Base-by-base conservation (phyloP, 106 monocot genomes). In the Acanthochlamys bracteata region DNA sequence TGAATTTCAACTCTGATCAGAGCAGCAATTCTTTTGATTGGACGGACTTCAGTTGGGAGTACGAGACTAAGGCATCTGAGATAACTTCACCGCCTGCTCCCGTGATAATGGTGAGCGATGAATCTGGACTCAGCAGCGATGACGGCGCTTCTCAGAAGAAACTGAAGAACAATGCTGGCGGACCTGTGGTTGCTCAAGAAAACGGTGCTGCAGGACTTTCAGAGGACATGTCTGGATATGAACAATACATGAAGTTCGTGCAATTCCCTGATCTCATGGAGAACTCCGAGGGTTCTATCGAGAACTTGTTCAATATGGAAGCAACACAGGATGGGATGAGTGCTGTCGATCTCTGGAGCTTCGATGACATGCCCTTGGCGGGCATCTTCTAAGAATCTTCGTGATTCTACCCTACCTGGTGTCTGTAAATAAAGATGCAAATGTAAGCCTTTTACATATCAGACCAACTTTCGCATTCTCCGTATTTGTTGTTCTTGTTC, bases 301-400 rank as follows among this genome's bases (percentile, higher is more conserved):
- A 80, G 41, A 51, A 46, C 42, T 59, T 84, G 22, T 75, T 76
- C 43, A 66, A 64, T 56, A 59, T 66, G 59, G 84, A 74, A 14
- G 20, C 72, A 11, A 59, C 42, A 24, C 71, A 83, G 61, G 80
- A 72, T 43, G 72, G 74, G 8, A 47, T 60, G 20, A 79, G 45
- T 17, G 20, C 53, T 25, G 47, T 80, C 20, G 59, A 76, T 15
- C 73, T 90, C 7, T 90, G 90, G 90, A 78, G 80, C 86, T 90
- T 90, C 19, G 86, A 78, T 24, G 90, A 86, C 51, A 57, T 83
- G 41, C 83, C 73, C 11, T 67, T 72, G 66, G 41, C 51, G 23
- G 53, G 49, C 13, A 17, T 53, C 23, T 71, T 27, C 41, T 70
- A 41, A 71, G 13, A 10, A 24, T 17, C 10, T 23, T 7, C 10